Evolutionary conservation across 805 yeast genomes (phyloP).

Genomic region (Scheffersomyces coipomensis): DNA sequence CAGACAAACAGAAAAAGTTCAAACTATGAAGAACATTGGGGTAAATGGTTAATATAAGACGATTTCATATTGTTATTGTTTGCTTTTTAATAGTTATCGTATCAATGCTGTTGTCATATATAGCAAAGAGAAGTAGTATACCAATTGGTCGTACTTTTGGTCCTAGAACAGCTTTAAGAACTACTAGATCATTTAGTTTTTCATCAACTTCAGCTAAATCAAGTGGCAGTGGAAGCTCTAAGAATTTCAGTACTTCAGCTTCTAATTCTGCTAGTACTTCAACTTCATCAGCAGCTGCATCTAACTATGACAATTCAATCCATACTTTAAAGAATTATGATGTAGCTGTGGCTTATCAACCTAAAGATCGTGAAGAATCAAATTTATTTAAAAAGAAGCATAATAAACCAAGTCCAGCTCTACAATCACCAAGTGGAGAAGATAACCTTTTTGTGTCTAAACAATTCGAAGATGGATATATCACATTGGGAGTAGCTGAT

Average conservation of each 20-base stretch:
- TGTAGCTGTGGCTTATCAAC: constrained; percentile 69
- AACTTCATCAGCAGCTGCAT: constrained; percentile 15
- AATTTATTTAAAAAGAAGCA: constrained; percentile 35
- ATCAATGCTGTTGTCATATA: neutral
- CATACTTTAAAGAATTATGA: constrained; percentile 40
- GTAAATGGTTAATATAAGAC: no score
- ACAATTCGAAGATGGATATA: constrained; percentile 30
- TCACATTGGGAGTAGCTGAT: constrained; percentile 83
- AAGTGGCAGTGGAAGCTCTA: constrained; percentile 8
- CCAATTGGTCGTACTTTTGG: constrained; percentile 1
- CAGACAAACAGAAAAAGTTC: no score
- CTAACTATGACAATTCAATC: constrained; percentile 15
- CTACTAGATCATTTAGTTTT: constrained; percentile 16
- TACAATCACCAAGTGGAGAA: constrained; percentile 63
- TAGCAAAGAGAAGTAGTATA: neutral
- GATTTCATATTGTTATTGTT: no score
- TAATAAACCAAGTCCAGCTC: constrained; percentile 32
- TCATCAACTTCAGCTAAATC: constrained; percentile 18
- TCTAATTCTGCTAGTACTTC: constrained; percentile 19
- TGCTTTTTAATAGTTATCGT: neutral
- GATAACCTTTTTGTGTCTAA: constrained; percentile 64
- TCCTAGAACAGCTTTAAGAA: constrained; percentile 7
- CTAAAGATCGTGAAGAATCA: constrained; percentile 63
- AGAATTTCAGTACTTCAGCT: constrained; percentile 12
- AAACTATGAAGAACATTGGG: no score